Conservation (phyloP, 192 early-diverging fungal species). For the Coemansia sp. region DNA sequence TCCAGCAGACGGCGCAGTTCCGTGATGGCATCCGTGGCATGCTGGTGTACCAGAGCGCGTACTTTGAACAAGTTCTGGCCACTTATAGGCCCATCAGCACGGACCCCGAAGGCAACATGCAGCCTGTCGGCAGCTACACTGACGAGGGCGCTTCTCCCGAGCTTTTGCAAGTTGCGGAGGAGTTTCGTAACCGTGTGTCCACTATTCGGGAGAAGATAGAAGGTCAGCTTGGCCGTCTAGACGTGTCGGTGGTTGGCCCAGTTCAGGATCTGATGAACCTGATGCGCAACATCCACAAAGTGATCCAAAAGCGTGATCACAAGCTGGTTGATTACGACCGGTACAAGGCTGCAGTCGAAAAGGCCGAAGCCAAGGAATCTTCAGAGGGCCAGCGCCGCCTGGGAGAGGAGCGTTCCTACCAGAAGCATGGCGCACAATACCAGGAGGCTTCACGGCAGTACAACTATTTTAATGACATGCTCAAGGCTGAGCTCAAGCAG, state of each 20-base stretch:
- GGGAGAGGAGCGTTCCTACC: conserved; percentile 65
- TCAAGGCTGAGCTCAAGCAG: conserved; percentile 77
- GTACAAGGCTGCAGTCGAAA: conserved; percentile 67
- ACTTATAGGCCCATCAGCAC: conserved; percentile 58
- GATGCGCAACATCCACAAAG: conserved; percentile 75
- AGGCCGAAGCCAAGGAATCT: conserved; percentile 69
- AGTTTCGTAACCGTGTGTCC: conserved; percentile 40
- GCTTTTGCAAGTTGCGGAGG: conserved; percentile 45
- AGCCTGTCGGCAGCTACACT: conserved; percentile 44
- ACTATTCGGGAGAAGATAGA: conserved; percentile 58
- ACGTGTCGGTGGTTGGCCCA: conserved; percentile 75
- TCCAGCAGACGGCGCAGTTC: conserved; percentile 67
- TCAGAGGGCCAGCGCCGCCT: conserved; percentile 49
- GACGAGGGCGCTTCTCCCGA: conserved; percentile 60
- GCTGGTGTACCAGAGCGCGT: conserved; percentile 62
- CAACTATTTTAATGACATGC: conserved; percentile 75
- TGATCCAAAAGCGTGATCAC: conserved; percentile 86
- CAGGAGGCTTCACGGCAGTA: conserved; percentile 83
- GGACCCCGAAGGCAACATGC: conserved; percentile 40
- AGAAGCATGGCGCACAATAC: conserved; percentile 69
- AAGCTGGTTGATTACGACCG: conserved; percentile 95
- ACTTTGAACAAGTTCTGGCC: conserved; percentile 58
- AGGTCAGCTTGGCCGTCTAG: conserved; percentile 70
- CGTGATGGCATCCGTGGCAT: conserved; percentile 58
- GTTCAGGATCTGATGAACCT: conserved; percentile 72